Conservation (phyloP, 371 early-diverging fungal species). For the Mortierella sp. region DNA sequence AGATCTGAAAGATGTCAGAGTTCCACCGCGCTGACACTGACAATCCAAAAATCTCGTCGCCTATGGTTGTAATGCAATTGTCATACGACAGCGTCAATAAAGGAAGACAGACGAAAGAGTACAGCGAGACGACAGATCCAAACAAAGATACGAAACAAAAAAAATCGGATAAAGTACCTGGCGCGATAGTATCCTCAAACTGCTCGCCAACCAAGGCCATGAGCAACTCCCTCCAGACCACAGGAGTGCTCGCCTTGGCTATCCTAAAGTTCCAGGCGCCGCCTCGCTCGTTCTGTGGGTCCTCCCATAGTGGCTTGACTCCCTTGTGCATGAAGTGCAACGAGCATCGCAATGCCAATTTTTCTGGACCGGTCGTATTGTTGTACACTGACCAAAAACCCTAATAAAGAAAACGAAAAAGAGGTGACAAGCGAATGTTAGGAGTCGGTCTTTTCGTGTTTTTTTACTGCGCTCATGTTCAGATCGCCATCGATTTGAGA, state of each 20-base stretch:
- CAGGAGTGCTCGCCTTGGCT: slow-evolving; percentile 63
- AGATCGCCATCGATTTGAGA: neutral
- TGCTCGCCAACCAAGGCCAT: slow-evolving; percentile 73
- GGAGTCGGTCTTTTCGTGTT: neutral
- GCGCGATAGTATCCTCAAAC: slow-evolving; percentile 64
- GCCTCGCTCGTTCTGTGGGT: slow-evolving; percentile 81
- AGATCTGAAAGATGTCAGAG: slow-evolving; percentile 73
- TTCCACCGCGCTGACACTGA: slow-evolving; percentile 72
- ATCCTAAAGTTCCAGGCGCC: slow-evolving; percentile 82
- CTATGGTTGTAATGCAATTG: slow-evolving; percentile 15
- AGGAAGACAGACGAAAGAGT: no score
- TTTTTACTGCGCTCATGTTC: neutral
- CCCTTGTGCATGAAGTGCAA: slow-evolving; percentile 80
- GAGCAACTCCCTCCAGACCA: slow-evolving; percentile 72
- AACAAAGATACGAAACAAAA: neutral
- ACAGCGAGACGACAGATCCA: no score
- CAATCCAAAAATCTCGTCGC: slow-evolving; percentile 73
- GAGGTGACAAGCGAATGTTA: neutral
- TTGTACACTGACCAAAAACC: slow-evolving; percentile 70
- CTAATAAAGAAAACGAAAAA: slow-evolving; percentile 21
- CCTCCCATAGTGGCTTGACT: slow-evolving; percentile 87
- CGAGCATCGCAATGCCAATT: slow-evolving; percentile 62
- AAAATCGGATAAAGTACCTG: slow-evolving; percentile 35
- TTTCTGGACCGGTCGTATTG: slow-evolving; percentile 66
- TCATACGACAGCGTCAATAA: neutral